Conservation (phyloP, 2,329 filamentous ascomycete species). For the Aureobasidium sp. region DNA sequence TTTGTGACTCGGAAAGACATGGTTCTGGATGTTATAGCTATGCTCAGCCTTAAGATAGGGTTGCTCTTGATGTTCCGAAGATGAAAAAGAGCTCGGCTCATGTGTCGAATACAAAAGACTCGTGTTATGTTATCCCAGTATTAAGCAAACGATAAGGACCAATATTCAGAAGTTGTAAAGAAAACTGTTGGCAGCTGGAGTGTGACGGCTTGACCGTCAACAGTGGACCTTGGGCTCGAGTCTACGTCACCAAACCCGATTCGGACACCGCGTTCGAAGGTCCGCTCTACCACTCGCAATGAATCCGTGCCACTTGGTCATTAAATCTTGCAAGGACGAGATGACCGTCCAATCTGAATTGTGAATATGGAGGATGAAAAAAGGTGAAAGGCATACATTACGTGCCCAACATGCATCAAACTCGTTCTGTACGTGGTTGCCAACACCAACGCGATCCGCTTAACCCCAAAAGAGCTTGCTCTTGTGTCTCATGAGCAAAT, state of each 20-base stretch:
- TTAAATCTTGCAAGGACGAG: background rate
- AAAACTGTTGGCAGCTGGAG: background rate
- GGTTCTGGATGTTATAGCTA: background rate
- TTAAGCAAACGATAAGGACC: background rate
- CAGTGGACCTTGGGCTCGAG: background rate
- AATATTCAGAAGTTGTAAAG: background rate
- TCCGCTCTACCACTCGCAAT: background rate
- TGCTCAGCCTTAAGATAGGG: background rate
- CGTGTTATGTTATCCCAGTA: background rate
- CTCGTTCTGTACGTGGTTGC: background rate
- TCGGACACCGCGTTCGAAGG: background rate
- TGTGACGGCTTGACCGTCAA: slow-evolving; percentile 6
- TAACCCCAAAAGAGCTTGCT: background rate
- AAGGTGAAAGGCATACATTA: background rate
- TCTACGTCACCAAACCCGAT: background rate
- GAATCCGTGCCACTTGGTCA: no score
- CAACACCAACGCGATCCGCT: background rate
- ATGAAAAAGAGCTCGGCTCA: background rate
- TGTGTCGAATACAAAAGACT: background rate
- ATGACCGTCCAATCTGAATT: background rate
- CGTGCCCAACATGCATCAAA: background rate
- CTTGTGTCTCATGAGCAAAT: background rate
- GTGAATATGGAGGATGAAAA: background rate
- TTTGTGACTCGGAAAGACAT: slow-evolving; percentile 6
- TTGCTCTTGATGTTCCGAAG: background rate